Evolutionary conservation across 208 protist genomes (phyloP).

Genomic region (Phytomonas sp.): DNA sequence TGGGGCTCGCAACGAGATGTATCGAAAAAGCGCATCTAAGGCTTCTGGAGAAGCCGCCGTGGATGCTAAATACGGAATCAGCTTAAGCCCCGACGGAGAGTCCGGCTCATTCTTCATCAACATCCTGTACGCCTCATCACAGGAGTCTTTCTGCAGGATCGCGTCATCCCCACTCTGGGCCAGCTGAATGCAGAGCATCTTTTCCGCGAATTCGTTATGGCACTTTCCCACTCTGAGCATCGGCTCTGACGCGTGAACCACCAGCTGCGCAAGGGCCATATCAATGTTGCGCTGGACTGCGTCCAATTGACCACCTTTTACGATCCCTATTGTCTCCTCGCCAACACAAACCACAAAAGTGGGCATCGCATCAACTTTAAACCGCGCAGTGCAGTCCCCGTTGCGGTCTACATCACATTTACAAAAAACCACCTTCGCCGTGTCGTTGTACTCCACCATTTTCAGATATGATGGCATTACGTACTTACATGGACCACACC

Average conservation of each 20-base stretch:
- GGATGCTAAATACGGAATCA: constrained; percentile 79
- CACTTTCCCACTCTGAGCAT: neutral
- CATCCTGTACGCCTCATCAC: constrained; percentile 30
- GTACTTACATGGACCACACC: constrained; percentile 80
- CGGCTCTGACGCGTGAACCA: neutral
- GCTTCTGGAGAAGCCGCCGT: constrained; percentile 37
- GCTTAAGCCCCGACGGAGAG: constrained; percentile 29
- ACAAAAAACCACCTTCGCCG: constrained; percentile 47
- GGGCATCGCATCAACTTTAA: constrained; percentile 49
- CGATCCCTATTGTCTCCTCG: constrained; percentile 31
- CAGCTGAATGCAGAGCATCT: constrained; percentile 44
- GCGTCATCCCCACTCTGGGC: constrained; percentile 29
- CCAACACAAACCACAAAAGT: constrained; percentile 73
- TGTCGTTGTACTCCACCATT: constrained; percentile 42
- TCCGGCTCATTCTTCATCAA: constrained; percentile 16
- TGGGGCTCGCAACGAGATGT: constrained; percentile 29
- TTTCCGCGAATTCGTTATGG: constrained; percentile 30
- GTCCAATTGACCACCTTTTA: constrained; percentile 42
- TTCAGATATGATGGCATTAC: constrained; percentile 64
- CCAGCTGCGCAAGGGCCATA: constrained; percentile 19
- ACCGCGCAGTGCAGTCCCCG: constrained; percentile 43
- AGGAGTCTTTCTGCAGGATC: constrained; percentile 29
- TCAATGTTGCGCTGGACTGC: constrained; percentile 50
- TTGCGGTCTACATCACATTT: constrained; percentile 81
- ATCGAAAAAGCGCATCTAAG: constrained; percentile 54